Evolutionary conservation across 208 protist species (phyloP), one percentile per base, ranked within the genome.

Genomic region (Trypanosoma melophagium): DNA sequence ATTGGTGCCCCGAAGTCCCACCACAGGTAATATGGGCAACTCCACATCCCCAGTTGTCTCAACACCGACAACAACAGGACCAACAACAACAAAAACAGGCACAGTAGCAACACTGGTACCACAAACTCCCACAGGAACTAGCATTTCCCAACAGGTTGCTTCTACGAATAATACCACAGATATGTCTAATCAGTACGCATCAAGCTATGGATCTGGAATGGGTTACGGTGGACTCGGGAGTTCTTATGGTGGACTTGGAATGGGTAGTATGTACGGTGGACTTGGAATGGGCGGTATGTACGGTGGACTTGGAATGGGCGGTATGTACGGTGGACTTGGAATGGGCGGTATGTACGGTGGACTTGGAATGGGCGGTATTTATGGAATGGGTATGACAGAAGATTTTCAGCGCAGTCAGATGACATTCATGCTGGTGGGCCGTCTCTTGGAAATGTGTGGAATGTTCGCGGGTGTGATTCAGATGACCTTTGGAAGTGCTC

Each of bases 391-490:
- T 14, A 92, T 95, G 87, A 83, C 87, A 0, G 84, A 84, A n/a
- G 87, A 92, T 60, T 80, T 86, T 40, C 87, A 93, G 73, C 84
- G 90, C 22, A 77, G 76, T 22, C 90, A 96, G 67, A 91, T 93
- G 87, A 93, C 91, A 78, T 92, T 96, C 74, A 83, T 96, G 66
- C 86, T 96, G 77, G 86, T 92, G 19, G 81, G 80, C 53, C 77
- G 87, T 62, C 88, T 93, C 45, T 71, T 96, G 69, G 80, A 96
- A 74, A 76, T 93, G 70, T 93, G 86, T 79, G 79, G 81, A 2
- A 92, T 92, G 87, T 89, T 96, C 57, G 81, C 87, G 38, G 83
- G 91, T 62, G 90, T 96, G 0, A 76, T 93, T 69, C 90, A 96
- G 69, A 87, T 83, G 69, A 87, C 86, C 4, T 85, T 93, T 55